Base-by-base conservation (phyloP, 2,329 filamentous ascomycete species). In the Mollisia scopiformis region DNA sequence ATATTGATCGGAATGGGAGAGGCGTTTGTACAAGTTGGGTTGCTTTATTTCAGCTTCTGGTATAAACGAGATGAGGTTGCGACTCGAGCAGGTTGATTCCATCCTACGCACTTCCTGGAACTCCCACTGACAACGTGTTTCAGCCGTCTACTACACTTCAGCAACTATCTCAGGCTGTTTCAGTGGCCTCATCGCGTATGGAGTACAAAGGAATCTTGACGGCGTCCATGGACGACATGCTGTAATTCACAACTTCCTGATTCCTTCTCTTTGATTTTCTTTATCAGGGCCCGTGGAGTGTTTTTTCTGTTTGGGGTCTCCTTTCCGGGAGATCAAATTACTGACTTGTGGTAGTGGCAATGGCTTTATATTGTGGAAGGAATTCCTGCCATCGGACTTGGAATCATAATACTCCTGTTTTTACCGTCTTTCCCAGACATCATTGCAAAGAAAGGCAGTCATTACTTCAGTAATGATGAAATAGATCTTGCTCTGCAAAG, bases 161-260 rank as follows among this genome's bases (percentile, higher is more conserved):
- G 37, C 61, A 16, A 61, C 64, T 6, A 37, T 71, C 2, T 63
- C 69, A 5, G 67, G 66, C 6, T 56, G 77, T 13, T 84, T 85
- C 65, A 81, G 81, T 3, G 82, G 82, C 2, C 77, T 81, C 6
- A 80, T 78, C 68, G 85, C 84, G 0, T 86, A 82, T 55, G 82
- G 78, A 6, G 66, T 79, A 16, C 59, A 69, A 57, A 61, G 75
- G 7, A 72, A 78, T 31, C 68, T 69, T 11, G 71, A 72, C 3
- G 70, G 68, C 27, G 69, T 70, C 50, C 68, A 64, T 6, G 71
- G 72, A 2, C 57, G 72, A 33, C 65, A 68, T 39, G 71, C 71
- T n/a, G n/a, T n/a, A n/a, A n/a, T n/a, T n/a, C n/a, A n/a, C n/a
- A n/a, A n/a, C n/a, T n/a, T n/a, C n/a, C n/a, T n/a, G n/a, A n/a